Evolutionary conservation across 192 early-diverging fungal genomes (phyloP).

Genomic region (Coemansia furcata): DNA sequence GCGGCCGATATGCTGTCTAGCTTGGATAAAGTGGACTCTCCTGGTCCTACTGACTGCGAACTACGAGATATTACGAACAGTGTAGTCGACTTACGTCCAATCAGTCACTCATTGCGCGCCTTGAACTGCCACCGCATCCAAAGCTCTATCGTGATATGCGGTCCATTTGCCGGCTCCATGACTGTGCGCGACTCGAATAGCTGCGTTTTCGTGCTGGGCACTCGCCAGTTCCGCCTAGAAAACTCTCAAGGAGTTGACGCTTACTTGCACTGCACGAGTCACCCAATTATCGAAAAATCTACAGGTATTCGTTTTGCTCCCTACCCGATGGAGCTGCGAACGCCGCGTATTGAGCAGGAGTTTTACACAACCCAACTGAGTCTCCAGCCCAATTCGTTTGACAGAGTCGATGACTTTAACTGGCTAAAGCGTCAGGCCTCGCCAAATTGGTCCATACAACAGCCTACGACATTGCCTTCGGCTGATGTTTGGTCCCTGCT

Average conservation of each 20-base stretch:
- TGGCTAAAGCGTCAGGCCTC: constrained; percentile 78
- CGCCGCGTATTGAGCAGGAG: constrained; percentile 24
- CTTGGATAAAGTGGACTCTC: background rate
- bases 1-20: background rate
- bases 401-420: constrained; percentile 85
- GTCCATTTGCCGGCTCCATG: constrained; percentile 68
- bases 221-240: constrained; percentile 89
- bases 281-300: constrained; percentile 88
- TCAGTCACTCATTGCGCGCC: constrained; percentile 57
- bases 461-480: background rate
- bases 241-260: constrained; percentile 61
- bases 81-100: constrained; percentile 62
- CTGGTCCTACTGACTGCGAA: constrained; percentile 29
- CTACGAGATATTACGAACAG: constrained; percentile 56
- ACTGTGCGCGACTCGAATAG: constrained; percentile 64
- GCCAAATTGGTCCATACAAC: constrained; percentile 65
- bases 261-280: constrained; percentile 68
- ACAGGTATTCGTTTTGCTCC: constrained; percentile 65
- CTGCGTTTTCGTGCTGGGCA: constrained; percentile 64
- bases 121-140: constrained; percentile 74
- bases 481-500: constrained; percentile 5
- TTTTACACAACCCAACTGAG: background rate
- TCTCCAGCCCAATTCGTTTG: constrained; percentile 50
- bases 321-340: constrained; percentile 46
- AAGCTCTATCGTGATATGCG: constrained; percentile 64